phyloP scores from a whole-genome alignment of 2,329 filamentous ascomycete species.

The Sclerotiophoma versabilis region DNA sequence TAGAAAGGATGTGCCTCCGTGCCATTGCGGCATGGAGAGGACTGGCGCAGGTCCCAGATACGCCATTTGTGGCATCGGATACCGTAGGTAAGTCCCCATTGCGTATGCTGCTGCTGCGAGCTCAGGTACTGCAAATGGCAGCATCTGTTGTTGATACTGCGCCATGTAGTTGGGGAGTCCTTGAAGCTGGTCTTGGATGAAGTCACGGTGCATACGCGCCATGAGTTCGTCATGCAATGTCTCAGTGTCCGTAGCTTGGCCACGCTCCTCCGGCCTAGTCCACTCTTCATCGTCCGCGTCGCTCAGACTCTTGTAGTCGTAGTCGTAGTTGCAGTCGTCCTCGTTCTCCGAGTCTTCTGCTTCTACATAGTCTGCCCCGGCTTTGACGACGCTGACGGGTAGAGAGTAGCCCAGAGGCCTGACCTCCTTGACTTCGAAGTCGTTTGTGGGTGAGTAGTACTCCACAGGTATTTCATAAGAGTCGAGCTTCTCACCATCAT shows the following conservation, averaged over 20 bases:
- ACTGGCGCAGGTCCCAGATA: not conserved
- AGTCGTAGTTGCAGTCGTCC: not conserved
- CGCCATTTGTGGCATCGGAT: not conserved
- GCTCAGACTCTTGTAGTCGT: conserved; percentile 12
- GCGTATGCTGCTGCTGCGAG: not conserved
- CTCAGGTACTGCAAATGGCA: conserved; percentile 3
- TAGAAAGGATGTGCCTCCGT: not conserved
- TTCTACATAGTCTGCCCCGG: not conserved
- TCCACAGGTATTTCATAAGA: conserved; percentile 12
- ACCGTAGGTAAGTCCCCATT: not conserved
- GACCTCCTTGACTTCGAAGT: not conserved
- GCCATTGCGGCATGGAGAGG: not conserved
- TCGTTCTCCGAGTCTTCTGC: not conserved
- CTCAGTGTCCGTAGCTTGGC: not conserved
- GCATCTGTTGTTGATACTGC: not conserved
- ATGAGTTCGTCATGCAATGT: not conserved
- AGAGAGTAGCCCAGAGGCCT: not conserved
- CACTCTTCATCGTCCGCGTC: conserved; percentile 10
- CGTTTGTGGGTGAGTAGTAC: conserved; percentile 9
- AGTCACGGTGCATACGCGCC: not conserved
- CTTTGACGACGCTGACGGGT: not conserved
- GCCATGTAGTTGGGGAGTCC: not conserved
- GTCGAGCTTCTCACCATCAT: conserved; percentile 1
- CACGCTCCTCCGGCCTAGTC: not conserved
- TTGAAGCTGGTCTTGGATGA: not conserved